Conservation (phyloP, 208 protist species). For the Wallacemonas sp. region DNA sequence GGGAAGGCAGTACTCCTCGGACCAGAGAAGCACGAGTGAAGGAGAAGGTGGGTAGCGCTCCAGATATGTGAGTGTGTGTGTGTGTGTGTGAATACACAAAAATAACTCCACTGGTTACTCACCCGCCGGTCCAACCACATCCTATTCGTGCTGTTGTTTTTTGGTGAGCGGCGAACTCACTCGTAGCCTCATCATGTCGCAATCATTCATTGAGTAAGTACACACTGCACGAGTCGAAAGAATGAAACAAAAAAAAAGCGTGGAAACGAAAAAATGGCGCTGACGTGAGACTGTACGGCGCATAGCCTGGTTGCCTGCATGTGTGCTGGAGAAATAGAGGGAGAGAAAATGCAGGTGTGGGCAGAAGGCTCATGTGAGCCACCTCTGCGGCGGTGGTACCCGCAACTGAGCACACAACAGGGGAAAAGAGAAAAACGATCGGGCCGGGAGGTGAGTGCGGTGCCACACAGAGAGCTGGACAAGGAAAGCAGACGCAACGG, state of each 20-base stretch:
- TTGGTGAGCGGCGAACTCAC: too few relatives aligned
- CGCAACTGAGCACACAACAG: background rate
- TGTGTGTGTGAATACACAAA: background rate
- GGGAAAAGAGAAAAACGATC: conserved; percentile 1
- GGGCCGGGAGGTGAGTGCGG: too few relatives aligned
- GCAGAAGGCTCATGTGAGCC: background rate
- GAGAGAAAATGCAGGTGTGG: background rate
- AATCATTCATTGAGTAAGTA: too few relatives aligned
- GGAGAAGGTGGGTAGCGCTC: background rate
- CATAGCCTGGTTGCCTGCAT: too few relatives aligned
- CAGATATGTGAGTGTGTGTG: background rate
- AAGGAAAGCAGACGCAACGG: background rate
- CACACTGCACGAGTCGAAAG: background rate
- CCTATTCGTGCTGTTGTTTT: background rate
- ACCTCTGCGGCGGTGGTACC: background rate
- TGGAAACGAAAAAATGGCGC: background rate
- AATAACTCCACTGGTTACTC: too few relatives aligned
- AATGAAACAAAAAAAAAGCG: conserved; percentile 4
- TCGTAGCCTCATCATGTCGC: too few relatives aligned
- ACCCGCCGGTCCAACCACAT: too few relatives aligned
- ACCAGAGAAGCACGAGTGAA: background rate
- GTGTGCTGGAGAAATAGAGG: conserved; percentile 5
- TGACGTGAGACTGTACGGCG: too few relatives aligned
- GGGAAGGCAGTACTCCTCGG: background rate
- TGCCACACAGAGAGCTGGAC: background rate